Evolutionary conservation across 2,329 filamentous ascomycete species (phyloP).

Genomic region (Sporothrix curviconia): DNA sequence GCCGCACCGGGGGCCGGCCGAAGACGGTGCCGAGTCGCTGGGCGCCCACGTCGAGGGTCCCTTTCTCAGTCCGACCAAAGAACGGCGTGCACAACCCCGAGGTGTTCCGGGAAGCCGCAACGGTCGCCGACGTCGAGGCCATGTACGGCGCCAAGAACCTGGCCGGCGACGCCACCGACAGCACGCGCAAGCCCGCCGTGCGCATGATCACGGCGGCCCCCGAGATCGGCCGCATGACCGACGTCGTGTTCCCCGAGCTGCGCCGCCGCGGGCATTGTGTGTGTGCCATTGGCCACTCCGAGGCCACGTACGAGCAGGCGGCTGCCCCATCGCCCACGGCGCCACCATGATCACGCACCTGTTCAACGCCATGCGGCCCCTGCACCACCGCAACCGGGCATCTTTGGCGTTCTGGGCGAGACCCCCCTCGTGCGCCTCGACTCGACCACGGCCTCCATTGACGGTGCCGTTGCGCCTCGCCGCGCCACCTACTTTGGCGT

Average conservation of each 20-base stretch:
- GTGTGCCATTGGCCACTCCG: slow-evolving; percentile 81
- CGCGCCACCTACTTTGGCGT: slow-evolving; percentile 76
- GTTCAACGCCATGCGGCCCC: slow-evolving; percentile 88
- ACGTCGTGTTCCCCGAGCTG: slow-evolving; percentile 59
- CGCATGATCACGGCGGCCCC: slow-evolving; percentile 84
- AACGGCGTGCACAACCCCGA: slow-evolving; percentile 79
- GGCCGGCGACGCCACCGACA: slow-evolving; percentile 17
- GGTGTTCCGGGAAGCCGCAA: slow-evolving; percentile 60
- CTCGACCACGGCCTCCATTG: slow-evolving; percentile 22
- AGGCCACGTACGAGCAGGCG: slow-evolving; percentile 79
- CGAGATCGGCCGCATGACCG: slow-evolving; percentile 65
- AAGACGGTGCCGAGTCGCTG: slow-evolving; percentile 71
- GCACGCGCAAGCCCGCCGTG: slow-evolving; percentile 40
- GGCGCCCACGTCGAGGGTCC: slow-evolving; percentile 89
- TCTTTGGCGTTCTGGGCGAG: slow-evolving; percentile 77
- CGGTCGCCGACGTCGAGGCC: slow-evolving; percentile 57
- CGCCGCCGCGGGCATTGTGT: slow-evolving; percentile 58
- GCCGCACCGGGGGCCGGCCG: slow-evolving; percentile 56
- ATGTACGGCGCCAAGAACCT: slow-evolving; percentile 72
- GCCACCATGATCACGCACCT: slow-evolving; percentile 88
- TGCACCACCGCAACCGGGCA: slow-evolving; percentile 84
- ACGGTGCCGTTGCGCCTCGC: slow-evolving; percentile 39
- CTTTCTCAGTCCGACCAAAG: slow-evolving; percentile 73
- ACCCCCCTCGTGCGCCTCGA: slow-evolving; percentile 21
- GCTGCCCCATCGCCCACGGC: slow-evolving; percentile 61